Evolutionary conservation across 805 yeast genomes (phyloP).

Genomic region (Saturnispora zaruensis): DNA sequence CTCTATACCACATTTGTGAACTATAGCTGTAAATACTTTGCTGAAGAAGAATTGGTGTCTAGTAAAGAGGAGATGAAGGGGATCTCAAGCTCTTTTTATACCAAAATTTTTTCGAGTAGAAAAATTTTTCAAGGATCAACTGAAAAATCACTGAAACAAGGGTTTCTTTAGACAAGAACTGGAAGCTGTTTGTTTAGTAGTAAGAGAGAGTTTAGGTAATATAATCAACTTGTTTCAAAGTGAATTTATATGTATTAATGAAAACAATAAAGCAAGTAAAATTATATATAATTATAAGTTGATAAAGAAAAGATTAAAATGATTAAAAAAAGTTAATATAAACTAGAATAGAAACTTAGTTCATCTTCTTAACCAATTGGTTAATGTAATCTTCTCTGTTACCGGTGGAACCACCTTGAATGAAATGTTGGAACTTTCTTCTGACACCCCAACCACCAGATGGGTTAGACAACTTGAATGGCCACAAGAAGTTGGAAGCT

Average conservation of each 20-base stretch:
- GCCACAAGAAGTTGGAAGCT: constrained; percentile 97
- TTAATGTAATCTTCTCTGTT: constrained; percentile 95
- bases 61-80: neutral
- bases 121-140: neutral
- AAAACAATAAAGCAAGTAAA: neutral
- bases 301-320: constrained; percentile 3
- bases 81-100: neutral
- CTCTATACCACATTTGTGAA: neutral
- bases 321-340: constrained; percentile 5
- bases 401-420: constrained; percentile 98
- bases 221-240: neutral
- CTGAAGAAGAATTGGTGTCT: neutral
- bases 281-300: constrained; percentile 6
- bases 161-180: neutral
- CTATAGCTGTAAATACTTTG: neutral
- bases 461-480: constrained; percentile 95
- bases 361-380: constrained; percentile 89
- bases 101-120: neutral
- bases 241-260: neutral
- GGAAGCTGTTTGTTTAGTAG: too few relatives aligned
- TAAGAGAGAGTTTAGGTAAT: too few relatives aligned
- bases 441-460: constrained; percentile 96
- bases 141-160: neutral
- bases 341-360: constrained; percentile 41
- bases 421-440: constrained; percentile 94